Base-by-base conservation (phyloP, 108 stramenopile genomes). In the Ochromonas danica region DNA sequence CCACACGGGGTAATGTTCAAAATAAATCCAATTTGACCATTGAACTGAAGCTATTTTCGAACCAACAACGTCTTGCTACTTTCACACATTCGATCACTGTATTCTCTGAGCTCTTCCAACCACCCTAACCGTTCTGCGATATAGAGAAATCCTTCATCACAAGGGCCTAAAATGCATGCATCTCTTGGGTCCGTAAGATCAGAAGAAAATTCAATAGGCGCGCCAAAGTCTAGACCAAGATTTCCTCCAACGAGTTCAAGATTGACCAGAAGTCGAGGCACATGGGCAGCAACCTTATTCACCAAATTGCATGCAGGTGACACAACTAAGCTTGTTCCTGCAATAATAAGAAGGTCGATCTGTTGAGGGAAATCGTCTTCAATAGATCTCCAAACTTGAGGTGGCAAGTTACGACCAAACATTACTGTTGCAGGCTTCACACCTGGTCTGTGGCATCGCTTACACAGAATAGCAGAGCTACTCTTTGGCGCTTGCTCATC, bases 361-460 rank as follows among this genome's bases (percentile, higher is more conserved):
- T 61, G 62, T 0, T 57, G 51, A 10, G 86, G 87, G 70, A 92
- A 61, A 80, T 94, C 94, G 40, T 86, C 43, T 0, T 86, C 88
- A 22, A 90, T 85, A 25, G 78, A 79, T 0, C 84, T 62, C 79
- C 90, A 90, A 80, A 94, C 93, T 3, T 81, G 82, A n/a, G 77
- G 77, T 22, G 94, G 94, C 71, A 94, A 80, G 35, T 78, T 82
- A 1, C 89, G 83, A 27, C 90, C 89, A 80, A 92, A 94, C 38
- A 94, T 70, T 0, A 94, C 92, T 60, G 92, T 94, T 71, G 88
- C 81, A 6, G 94, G 94, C 67, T 94, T 94, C 51, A 94, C 86
- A 0, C 85, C 71, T n/a, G 83, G 78, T 25, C 81, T 45, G 0
- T 84, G 84, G 79, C 94, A 94, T 30, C 72, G 62, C n/a, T 71